Evolutionary conservation across 1,284 basidiomycete species (phyloP).

Genomic region (Malassezia equina): DNA sequence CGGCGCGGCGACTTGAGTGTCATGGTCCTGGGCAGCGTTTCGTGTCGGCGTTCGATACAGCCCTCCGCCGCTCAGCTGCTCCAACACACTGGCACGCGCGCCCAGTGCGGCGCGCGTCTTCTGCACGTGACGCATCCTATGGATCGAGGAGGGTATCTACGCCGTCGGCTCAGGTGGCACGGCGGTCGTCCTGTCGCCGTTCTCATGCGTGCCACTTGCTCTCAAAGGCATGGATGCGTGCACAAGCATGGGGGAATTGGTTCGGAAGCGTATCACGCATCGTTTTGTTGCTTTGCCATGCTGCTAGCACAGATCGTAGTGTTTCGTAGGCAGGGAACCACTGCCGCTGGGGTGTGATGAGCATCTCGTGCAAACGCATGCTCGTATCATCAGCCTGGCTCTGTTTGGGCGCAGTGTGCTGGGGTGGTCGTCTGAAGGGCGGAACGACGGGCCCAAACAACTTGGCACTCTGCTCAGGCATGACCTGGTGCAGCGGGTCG

Average conservation of each 20-base stretch:
- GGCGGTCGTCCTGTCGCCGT: neutral
- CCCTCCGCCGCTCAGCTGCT: neutral
- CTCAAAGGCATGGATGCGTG: neutral
- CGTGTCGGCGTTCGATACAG: too few species aligned
- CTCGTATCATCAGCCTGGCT: neutral
- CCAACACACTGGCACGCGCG: neutral
- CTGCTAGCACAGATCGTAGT: neutral
- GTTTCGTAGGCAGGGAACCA: constrained; percentile 12
- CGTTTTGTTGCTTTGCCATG: neutral
- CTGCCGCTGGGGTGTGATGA: neutral
- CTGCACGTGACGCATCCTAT: neutral
- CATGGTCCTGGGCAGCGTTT: too few species aligned
- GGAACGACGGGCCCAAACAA: neutral
- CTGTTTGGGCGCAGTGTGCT: neutral
- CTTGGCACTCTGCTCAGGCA: neutral
- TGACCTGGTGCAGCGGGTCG: constrained; percentile 9
- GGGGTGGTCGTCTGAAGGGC: neutral
- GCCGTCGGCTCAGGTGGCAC: neutral
- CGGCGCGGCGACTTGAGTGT: neutral
- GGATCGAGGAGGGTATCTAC: neutral
- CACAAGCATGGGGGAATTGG: neutral
- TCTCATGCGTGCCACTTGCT: neutral
- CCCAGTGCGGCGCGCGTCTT: neutral
- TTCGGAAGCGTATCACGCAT: neutral
- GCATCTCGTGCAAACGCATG: neutral